Evolutionary conservation across 2,329 filamentous ascomycete species (phyloP), one percentile per base, ranked within the genome.

Genomic region (Paramyrothecium sp.): DNA sequence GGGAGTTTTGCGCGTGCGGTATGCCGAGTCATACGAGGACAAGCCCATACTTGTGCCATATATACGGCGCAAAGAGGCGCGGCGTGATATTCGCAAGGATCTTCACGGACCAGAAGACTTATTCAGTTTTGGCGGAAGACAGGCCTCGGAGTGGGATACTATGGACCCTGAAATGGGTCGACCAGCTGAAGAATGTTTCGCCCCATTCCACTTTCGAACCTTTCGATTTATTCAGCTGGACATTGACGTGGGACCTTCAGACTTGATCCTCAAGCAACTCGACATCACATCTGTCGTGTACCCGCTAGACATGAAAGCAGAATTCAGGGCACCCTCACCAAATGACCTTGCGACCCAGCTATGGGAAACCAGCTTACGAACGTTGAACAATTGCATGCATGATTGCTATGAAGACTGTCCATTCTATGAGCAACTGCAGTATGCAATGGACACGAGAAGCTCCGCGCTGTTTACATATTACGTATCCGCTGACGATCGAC

Each of bases 351-450:
- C 55, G n/a, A 51, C 57, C 30, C 16, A 57, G 17, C 57, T 69
- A 13, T 69, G 66, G 67, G 61, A 63, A 13, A 63, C 56, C 2
- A 64, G 63, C 8, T 56, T 62, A 13, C 54, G 62, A 19, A 67
- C 65, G 3, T 56, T 67, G 56, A 58, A 56, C 2, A 67, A 67
- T 26, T 67, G 64, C 54, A 67, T 67, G 63, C 61, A 69, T 38
- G 69, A 71, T 54, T 68, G 67, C 8, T 72, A 73, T 53, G 65
- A 68, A 2, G 71, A 73, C 48, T 73, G 70, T 26, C 70, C 71
- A 0, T 72, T 72, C 38, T 73, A 72, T 52, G 69, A 73, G 53
- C 71, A 73, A 51, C 64, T 70, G 3, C 69, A 72, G 59, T 72
- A 65, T 53, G 63, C 59, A 12, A 57, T 61, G 52, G 70, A 73